Evolutionary conservation across 371 early-diverging fungal genomes (phyloP), one percentile per base, ranked within the genome.

Genomic region (Mortierella sp.): DNA sequence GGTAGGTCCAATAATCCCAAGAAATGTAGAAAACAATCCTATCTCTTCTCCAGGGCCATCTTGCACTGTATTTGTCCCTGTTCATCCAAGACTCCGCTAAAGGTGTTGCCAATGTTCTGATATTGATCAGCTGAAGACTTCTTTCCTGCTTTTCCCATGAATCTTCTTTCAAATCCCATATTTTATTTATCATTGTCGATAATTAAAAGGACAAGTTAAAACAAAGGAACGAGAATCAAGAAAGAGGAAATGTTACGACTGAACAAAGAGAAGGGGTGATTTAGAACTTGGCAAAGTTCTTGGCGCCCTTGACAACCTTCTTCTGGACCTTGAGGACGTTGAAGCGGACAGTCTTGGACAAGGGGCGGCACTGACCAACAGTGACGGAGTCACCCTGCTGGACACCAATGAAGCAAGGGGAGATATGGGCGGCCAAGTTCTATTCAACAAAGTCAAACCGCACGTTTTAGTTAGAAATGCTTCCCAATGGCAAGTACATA

Each of bases 321-420:
- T 95, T 95, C 82, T 88, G 85, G 87, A 95, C 94, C 92, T 96
- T 96, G 81, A 99, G 88, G 69, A 97, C 98, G 92, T 99, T 99
- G 97, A 97, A 99, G 81, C 97, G 95, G 81, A 99, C 95, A 70
- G 99, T 99, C 95, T 99, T 99, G 82, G 98, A 97, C 70, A 99
- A 90, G 63, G 75, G 75, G 56, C 75, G 75, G 75, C 75, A 75
- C 75, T 75, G 75, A 58, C 75, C 75, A 56, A 75, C 75, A 56
- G 75, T 75, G 75, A 75, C 75, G 30, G 68, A 60, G 69, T 75
- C 75, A 60, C 75, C 75, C 60, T 67, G 69, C 69, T 75, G 75
- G 98, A 99, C 93, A 81, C 97, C 97, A 70, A 98, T 90, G 91
- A 99, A 99, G 83, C 94, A 93, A 66, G 99, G 99, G 66, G 96